Percentiles rank a stretch among this genome's conserved stretches.
These are phyloP conservation scores for Cercospora brassicicola DNA, from an alignment of 2,329 filamentous ascomycete genomes.

Conservation along the genomic window DNA sequence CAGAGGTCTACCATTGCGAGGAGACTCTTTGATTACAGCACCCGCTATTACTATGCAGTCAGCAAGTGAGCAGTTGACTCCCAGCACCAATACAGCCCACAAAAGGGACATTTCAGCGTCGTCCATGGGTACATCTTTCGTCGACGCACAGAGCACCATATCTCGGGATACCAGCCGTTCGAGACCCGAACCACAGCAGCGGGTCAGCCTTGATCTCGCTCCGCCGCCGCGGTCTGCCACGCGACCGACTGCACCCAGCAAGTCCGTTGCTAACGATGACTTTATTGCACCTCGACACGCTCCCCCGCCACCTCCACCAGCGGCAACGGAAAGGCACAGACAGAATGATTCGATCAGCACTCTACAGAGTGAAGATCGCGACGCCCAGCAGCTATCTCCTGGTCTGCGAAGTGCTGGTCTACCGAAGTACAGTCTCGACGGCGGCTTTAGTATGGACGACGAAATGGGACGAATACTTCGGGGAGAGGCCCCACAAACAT, in stretches of 20 bases:
- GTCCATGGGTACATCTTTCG: constrained; percentile 39
- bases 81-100: constrained; percentile 44
- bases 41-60: constrained; percentile 30
- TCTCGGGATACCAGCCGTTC: constrained; percentile 32
- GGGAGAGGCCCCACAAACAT: constrained; percentile 57
- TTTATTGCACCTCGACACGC: constrained; percentile 51
- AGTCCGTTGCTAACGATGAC: constrained; percentile 43
- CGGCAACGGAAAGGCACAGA: constrained; percentile 38
- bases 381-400: constrained; percentile 32
- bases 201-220: constrained; percentile 44
- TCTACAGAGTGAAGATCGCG: constrained; percentile 41
- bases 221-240: constrained; percentile 51
- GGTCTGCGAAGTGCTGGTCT: constrained; percentile 37
- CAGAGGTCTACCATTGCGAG: constrained; percentile 52
- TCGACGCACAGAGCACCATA: constrained; percentile 38
- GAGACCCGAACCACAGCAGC: constrained; percentile 25
- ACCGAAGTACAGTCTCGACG: constrained; percentile 66
- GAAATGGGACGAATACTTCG: constrained; percentile 88
- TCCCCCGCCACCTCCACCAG: constrained; percentile 42
- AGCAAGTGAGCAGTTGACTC: constrained; percentile 41
- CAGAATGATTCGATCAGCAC: constrained; percentile 49
- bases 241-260: constrained; percentile 46
- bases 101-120: constrained; percentile 45
- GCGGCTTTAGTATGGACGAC: constrained; percentile 91
- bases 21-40: constrained; percentile 57